Evolutionary conservation across 2,329 filamentous ascomycete genomes (phyloP).

Genomic region (Alternaria conjuncta): DNA sequence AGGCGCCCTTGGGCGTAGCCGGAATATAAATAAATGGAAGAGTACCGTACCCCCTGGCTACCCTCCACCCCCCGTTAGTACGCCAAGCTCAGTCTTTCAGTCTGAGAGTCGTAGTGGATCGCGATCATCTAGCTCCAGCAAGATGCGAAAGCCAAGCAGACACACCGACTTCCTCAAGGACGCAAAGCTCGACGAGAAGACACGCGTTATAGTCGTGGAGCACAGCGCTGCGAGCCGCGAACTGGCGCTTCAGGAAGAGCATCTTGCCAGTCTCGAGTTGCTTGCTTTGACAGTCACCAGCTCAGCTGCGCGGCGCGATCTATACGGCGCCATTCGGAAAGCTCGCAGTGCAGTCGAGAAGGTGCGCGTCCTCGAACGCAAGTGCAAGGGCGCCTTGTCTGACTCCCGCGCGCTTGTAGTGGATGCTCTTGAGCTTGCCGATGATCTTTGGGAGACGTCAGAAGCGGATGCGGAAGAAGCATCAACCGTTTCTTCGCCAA

Average conservation of each 20-base stretch:
- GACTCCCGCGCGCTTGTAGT: background rate
- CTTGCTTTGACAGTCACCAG: background rate
- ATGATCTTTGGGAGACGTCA: background rate
- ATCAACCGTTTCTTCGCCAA: background rate
- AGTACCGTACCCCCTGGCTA: background rate
- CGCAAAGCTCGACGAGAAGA: background rate
- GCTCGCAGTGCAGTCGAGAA: background rate
- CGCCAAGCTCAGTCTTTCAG: background rate
- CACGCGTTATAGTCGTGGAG: background rate
- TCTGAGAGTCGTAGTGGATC: background rate
- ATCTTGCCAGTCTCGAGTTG: background rate
- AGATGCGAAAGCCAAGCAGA: background rate
- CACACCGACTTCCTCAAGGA: background rate
- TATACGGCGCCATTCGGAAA: background rate
- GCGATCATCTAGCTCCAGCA: background rate
- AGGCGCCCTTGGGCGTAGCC: too few species aligned
- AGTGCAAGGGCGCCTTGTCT: background rate
- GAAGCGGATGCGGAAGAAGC: background rate
- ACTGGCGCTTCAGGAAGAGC: background rate
- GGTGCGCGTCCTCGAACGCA: background rate
- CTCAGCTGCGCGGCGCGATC: background rate
- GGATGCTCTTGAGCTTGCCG: background rate
- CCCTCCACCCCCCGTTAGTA: background rate
- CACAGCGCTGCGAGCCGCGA: background rate
- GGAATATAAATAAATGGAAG: background rate